phyloP scores from a whole-genome alignment of 495 filamentous ascomycete genomes.

The Aspergillus haitiensis region DNA sequence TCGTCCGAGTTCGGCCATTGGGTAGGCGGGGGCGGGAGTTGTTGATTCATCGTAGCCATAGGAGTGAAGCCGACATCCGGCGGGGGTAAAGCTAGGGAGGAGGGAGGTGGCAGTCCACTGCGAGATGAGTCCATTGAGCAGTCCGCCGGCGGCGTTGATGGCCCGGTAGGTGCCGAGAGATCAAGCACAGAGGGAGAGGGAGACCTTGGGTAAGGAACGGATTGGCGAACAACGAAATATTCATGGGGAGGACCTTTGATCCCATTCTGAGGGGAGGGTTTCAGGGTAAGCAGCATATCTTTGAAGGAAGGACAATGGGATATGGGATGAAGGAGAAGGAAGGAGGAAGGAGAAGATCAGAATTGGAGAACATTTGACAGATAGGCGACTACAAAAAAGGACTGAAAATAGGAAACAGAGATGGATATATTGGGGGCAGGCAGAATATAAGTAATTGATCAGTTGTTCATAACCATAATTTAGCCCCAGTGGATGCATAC shows the following conservation, averaged over 20 bases:
- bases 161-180: conserved; percentile 12
- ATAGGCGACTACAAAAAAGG: not conserved
- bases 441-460: not conserved
- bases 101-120: conserved; percentile 41
- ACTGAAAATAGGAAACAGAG: not conserved
- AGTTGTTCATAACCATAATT: no score
- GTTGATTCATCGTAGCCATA: conserved; percentile 35
- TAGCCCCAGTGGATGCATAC: no score
- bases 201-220: conserved; percentile 36
- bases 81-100: conserved; percentile 38
- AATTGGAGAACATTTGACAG: conserved; percentile 10
- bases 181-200: conserved; percentile 28
- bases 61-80: conserved; percentile 35
- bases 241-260: conserved; percentile 42
- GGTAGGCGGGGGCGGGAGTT: conserved; percentile 67
- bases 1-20: conserved; percentile 77
- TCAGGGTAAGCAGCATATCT: conserved; percentile 47
- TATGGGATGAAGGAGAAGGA: not conserved
- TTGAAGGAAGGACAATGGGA: conserved; percentile 5
- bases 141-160: conserved; percentile 24
- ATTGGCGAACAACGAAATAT: conserved; percentile 36
- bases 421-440: not conserved
- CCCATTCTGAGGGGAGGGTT: conserved; percentile 41
- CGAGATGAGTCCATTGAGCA: conserved; percentile 40
- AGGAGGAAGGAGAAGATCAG: not conserved